Base-by-base conservation (phyloP, 805 yeast genomes). In the Suhomyces sp. region DNA sequence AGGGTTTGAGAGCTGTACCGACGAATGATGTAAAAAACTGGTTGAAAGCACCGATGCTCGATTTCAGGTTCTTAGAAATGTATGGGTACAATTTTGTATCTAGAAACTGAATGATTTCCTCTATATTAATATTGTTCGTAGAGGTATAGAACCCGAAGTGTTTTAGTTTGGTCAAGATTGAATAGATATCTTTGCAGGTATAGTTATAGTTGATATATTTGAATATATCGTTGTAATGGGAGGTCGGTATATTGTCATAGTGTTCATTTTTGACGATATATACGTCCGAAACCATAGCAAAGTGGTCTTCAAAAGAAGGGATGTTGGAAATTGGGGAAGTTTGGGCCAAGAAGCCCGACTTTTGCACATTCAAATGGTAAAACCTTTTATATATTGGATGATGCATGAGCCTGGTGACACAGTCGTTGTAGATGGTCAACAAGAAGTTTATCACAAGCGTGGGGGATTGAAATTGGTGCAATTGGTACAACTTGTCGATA, bases 401-500 rank as follows among this genome's bases (percentile, higher is more conserved):
- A 5, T 47, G 41, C 10, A 53, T 19, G 8, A 58, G 31, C 22
- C 45, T 41, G 6, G 25, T 20, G 2, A 55, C 43, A 27, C 58
- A 50, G 13, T 25, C n/a, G n/a, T 56, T 48, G 37, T 56, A 60
- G 13, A 35, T 7, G 4, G 21, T 43, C 21, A 52, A 37, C 29
- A 57, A 15, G 31, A 48, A 48, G 25, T 41, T 49, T 25, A 57
- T 40, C 2, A 54, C 46, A n/a, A 54, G 48, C 9, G 20, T 31
- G 9, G 54, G 51, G 22, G 49, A 44, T 7, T 48, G 20, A n/a
- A 56, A 50, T 6, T 31, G 22, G 7, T 41, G 39, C 12, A 53
- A 43, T 25, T 56, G 53, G 43, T 49, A 49, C n/a, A 57, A 48
- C 46, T 48, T 27, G 31, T 58, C 48, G 24, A 54, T 43, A 10